A percentile compares a stretch with the other conserved stretches of the same genome.
Conservation (phyloP, 2,329 filamentous ascomycete genomes). For the Clonostachys chloroleuca region DNA sequence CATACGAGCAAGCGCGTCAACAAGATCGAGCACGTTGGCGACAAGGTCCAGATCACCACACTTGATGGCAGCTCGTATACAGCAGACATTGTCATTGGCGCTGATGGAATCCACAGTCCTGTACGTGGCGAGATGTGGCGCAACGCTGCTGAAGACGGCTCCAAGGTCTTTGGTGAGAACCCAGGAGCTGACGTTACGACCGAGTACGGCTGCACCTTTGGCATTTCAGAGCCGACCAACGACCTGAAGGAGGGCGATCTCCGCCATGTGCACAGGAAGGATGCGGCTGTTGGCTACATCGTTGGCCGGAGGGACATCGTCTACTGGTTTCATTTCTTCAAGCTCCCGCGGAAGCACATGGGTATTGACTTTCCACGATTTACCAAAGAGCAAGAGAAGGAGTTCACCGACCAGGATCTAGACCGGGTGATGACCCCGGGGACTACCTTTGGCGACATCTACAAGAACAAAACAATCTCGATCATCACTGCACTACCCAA, state of each 20-base stretch:
- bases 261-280: constrained; percentile 12
- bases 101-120: constrained; percentile 31
- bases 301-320: constrained; percentile 17
- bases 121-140: constrained; percentile 18
- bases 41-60: constrained; percentile 15
- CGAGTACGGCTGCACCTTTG: constrained; percentile 28
- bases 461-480: constrained; percentile 12
- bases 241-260: constrained; percentile 10
- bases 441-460: constrained; percentile 19
- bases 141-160: constrained; percentile 3
- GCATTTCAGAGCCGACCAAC: constrained; percentile 22
- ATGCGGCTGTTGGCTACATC: constrained; percentile 15
- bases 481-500: constrained; percentile 24
- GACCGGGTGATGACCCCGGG: constrained; percentile 11
- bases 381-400: constrained; percentile 20
- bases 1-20: constrained; percentile 8
- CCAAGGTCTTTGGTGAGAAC: too few species aligned
- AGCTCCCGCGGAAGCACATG: constrained; percentile 16
- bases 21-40: constrained; percentile 3
- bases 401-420: constrained; percentile 13
- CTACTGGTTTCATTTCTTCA: constrained; percentile 29
- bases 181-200: constrained; percentile 12
- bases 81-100: constrained; percentile 22
- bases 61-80: neutral
- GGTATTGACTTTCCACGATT: constrained; percentile 23